Evolutionary conservation across 768 basidiomycete species (phyloP).

Genomic region (Rubroboletus pulcherrimus): DNA sequence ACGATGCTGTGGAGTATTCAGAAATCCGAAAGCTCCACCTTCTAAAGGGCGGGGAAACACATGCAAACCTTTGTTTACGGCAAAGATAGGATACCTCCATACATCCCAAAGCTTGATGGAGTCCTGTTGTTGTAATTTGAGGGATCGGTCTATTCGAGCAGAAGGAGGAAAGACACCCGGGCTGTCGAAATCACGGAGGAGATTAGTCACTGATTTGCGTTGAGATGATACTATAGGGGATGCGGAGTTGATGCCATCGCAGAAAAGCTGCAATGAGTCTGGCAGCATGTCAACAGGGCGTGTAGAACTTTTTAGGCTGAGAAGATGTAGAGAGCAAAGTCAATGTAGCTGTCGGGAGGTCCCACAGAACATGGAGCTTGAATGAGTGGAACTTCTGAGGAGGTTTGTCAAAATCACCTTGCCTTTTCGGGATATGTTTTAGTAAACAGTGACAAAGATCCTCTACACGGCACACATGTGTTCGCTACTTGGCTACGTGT

Average conservation of each 20-base stretch:
- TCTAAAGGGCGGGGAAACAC: background rate
- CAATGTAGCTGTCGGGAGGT: background rate
- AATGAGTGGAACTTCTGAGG: background rate
- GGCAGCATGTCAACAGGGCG: constrained; percentile 19
- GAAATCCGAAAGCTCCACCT: background rate
- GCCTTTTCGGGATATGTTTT: constrained; percentile 23
- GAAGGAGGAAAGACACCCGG: constrained; percentile 72
- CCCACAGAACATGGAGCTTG: background rate
- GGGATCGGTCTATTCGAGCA: constrained; percentile 63
- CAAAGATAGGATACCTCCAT: constrained; percentile 68
- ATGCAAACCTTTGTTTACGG: constrained; percentile 58
- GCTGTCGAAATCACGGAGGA: constrained; percentile 54
- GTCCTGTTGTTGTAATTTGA: constrained; percentile 53
- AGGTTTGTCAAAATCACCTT: constrained; percentile 7
- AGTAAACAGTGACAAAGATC: background rate
- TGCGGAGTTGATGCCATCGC: constrained; percentile 5
- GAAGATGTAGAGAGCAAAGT: background rate
- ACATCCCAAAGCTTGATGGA: constrained; percentile 65
- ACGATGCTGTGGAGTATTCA: constrained; percentile 21
- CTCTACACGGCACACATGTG: background rate
- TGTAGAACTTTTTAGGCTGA: background rate
- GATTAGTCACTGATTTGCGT: constrained; percentile 17
- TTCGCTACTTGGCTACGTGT: background rate
- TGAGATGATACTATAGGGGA: constrained; percentile 17
- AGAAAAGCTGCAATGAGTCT: constrained; percentile 22